Evolutionary conservation across 2,329 filamentous ascomycete species (phyloP).

Genomic region (Verticillium isaacii): DNA sequence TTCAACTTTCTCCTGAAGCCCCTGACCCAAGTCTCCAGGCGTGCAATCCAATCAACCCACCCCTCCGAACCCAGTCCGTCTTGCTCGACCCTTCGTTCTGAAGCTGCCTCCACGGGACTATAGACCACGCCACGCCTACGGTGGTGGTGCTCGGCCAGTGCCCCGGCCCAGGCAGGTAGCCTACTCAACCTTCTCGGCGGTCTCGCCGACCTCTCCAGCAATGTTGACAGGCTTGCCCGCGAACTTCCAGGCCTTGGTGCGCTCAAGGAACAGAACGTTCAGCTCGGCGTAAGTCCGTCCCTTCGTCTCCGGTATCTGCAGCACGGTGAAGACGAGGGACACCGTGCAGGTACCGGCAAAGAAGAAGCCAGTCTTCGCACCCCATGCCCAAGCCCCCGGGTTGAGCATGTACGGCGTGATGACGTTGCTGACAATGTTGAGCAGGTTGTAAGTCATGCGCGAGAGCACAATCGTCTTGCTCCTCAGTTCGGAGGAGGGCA

Average conservation of each 20-base stretch:
- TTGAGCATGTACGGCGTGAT: slow-evolving; percentile 43
- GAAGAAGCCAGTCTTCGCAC: slow-evolving; percentile 42
- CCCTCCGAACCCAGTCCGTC: too few species aligned
- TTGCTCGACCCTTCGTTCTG: too few species aligned
- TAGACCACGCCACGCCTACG: too few species aligned
- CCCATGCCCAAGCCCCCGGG: slow-evolving; percentile 40
- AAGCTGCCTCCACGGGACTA: too few species aligned
- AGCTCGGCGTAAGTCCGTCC: slow-evolving; percentile 51
- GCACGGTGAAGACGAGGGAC: slow-evolving; percentile 44
- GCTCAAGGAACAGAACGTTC: slow-evolving; percentile 44
- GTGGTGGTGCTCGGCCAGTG: too few species aligned
- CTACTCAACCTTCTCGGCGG: not conserved
- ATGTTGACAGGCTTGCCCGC: not conserved
- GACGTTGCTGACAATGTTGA: slow-evolving; percentile 40
- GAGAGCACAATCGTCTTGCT: slow-evolving; percentile 41
- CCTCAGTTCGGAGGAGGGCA: slow-evolving; percentile 37
- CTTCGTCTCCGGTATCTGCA: slow-evolving; percentile 49
- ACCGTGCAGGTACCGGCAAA: slow-evolving; percentile 38
- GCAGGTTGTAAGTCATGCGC: slow-evolving; percentile 41
- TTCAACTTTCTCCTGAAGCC: too few species aligned
- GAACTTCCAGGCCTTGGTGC: not conserved
- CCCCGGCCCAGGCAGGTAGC: too few species aligned
- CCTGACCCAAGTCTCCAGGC: too few species aligned
- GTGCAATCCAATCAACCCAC: too few species aligned
- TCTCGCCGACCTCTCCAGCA: not conserved